Conservation (phyloP, 805 yeast genomes). For the Cephaloascus albidus region DNA sequence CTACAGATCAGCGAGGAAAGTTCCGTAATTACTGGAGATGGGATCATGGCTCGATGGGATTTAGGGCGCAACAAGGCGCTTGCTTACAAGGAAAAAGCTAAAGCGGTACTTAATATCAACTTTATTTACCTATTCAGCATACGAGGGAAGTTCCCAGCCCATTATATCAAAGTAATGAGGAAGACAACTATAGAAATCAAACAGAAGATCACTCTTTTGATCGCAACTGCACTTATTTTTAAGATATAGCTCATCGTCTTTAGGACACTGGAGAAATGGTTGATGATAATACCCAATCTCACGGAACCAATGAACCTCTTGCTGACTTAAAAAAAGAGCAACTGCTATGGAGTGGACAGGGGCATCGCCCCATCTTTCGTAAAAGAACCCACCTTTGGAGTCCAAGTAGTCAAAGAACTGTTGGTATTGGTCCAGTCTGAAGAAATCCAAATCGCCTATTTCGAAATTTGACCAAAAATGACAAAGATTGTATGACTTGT, state of each 20-base stretch:
- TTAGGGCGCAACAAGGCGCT: no score
- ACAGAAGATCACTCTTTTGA: slow-evolving; percentile 23
- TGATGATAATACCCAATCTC: slow-evolving; percentile 68
- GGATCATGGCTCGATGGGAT: no score
- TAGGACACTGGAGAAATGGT: slow-evolving; percentile 61
- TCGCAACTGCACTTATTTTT: slow-evolving; percentile 26
- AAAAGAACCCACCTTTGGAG: slow-evolving; percentile 65
- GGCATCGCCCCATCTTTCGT: slow-evolving; percentile 93
- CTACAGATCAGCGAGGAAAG: no score
- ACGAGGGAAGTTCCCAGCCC: slow-evolving; percentile 6
- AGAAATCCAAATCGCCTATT: slow-evolving; percentile 62
- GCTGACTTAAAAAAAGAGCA: slow-evolving; percentile 44
- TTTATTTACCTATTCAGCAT: no score
- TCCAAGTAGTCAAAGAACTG: slow-evolving; percentile 58
- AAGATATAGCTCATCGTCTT: slow-evolving; percentile 14
- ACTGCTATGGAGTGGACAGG: slow-evolving; percentile 82
- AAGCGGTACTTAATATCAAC: no score
- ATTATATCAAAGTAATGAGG: slow-evolving; percentile 23
- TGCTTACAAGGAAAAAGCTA: no score
- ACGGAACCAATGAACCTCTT: slow-evolving; percentile 60
- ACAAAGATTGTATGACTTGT: slow-evolving; percentile 54
- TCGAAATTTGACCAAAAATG: slow-evolving; percentile 83
- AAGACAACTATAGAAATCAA: slow-evolving; percentile 7
- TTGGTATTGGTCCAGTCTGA: slow-evolving; percentile 48
- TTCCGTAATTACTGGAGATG: no score